Conservation (phyloP, 1,139 yeast species). For the Candida sanyaensis region DNA sequence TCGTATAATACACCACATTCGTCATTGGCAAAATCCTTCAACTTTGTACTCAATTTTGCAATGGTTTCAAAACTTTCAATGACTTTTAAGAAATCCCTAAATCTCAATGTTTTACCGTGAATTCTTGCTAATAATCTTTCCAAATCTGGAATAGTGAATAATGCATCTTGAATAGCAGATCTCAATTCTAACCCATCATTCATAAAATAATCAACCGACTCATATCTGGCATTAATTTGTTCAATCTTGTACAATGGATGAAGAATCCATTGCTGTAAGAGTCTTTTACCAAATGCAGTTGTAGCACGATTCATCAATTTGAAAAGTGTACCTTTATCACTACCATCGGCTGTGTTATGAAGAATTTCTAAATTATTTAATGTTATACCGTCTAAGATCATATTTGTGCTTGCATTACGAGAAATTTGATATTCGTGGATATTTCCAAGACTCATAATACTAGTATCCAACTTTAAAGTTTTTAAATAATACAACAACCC, state of each 20-base stretch:
- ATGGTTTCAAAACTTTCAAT: conserved; percentile 78
- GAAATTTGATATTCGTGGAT: conserved; percentile 71
- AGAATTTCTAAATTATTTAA: conserved; percentile 87
- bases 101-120: conserved; percentile 78
- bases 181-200: conserved; percentile 54
- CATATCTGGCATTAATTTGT: conserved; percentile 72
- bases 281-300: conserved; percentile 91
- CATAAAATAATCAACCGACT: conserved; percentile 76
- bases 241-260: conserved; percentile 69
- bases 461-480: conserved; percentile 73
- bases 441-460: conserved; percentile 79
- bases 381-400: conserved; percentile 90
- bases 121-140: conserved; percentile 87
- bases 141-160: conserved; percentile 76
- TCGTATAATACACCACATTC: conserved; percentile 53
- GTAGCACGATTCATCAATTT: conserved; percentile 77
- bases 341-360: conserved; percentile 86
- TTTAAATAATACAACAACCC: conserved; percentile 80
- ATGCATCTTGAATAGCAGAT: conserved; percentile 54
- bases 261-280: conserved; percentile 81
- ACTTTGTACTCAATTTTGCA: conserved; percentile 40
- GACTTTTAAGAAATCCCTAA: conserved; percentile 82
- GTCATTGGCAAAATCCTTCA: conserved; percentile 37
- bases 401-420: conserved; percentile 54
- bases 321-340: conserved; percentile 85